Evolutionary conservation across 257 asterid genomes (phyloP).

Genomic region (Nicotiana sylvestris): DNA sequence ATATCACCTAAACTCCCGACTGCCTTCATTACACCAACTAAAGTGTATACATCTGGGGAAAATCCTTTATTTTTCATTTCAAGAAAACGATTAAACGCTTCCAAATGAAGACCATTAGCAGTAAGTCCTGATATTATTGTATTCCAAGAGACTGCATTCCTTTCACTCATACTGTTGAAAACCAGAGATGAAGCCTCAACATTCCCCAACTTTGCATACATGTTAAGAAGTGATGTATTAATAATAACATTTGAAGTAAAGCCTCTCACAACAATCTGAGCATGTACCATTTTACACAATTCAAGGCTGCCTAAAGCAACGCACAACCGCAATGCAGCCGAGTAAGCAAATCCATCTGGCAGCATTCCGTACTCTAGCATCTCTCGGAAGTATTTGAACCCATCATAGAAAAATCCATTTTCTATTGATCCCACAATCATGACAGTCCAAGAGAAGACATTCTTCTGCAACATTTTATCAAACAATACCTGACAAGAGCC

Average conservation of each 20-base stretch:
- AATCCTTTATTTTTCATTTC: constrained; percentile 42
- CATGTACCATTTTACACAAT: constrained; percentile 39
- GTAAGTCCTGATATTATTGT: constrained; percentile 56
- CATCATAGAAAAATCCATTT: constrained; percentile 25
- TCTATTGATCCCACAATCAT: constrained; percentile 43
- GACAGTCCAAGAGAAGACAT: constrained; percentile 52
- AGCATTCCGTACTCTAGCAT: constrained; percentile 35
- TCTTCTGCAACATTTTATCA: constrained; percentile 29
- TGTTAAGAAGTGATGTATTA: constrained; percentile 45
- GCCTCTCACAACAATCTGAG: constrained; percentile 41
- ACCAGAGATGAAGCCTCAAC: constrained; percentile 34
- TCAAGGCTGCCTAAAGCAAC: constrained; percentile 34
- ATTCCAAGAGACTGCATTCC: constrained; percentile 50
- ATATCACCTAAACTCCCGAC: constrained; percentile 42
- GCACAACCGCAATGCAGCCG: constrained; percentile 41
- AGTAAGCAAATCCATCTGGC: constrained; percentile 44
- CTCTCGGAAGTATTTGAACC: constrained; percentile 28
- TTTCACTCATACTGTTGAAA: constrained; percentile 39
- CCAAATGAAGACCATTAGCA: constrained; percentile 36
- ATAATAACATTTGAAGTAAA: constrained; percentile 40
- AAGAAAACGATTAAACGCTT: constrained; percentile 38
- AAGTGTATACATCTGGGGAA: constrained; percentile 35
- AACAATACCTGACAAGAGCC: constrained; percentile 33
- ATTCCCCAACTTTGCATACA: constrained; percentile 42
- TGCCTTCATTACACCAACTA: constrained; percentile 44